Evolutionary conservation across 768 basidiomycete species (phyloP).

Genomic region (Nevesoporus exiguus): DNA sequence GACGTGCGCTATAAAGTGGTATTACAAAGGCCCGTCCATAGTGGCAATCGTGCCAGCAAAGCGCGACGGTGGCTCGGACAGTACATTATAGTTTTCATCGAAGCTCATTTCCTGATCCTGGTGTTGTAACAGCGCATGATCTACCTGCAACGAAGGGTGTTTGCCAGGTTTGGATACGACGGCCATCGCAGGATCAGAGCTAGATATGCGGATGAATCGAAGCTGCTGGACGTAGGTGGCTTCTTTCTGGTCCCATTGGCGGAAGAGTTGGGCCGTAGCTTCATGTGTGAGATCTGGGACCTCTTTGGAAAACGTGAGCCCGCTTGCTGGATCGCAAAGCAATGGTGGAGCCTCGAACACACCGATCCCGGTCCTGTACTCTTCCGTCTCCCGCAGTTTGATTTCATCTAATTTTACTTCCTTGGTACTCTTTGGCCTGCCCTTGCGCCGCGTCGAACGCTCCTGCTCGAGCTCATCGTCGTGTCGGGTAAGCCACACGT

Average conservation of each 20-base stretch:
- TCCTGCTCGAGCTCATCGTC: slow-evolving; percentile 66
- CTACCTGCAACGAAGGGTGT: slow-evolving; percentile 39
- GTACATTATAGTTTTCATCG: slow-evolving; percentile 25
- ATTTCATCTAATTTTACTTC: slow-evolving; percentile 68
- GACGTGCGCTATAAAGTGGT: slow-evolving; percentile 1
- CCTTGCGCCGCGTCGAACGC: slow-evolving; percentile 58
- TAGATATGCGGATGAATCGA: slow-evolving; percentile 74
- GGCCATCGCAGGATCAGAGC: slow-evolving; percentile 43
- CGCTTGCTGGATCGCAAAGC: neutral
- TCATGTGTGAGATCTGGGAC: slow-evolving; percentile 74
- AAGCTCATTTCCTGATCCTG: slow-evolving; percentile 29
- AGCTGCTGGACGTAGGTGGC: slow-evolving; percentile 65
- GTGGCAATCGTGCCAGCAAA: slow-evolving; percentile 38
- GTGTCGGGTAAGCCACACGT: slow-evolving; percentile 72
- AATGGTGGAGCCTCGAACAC: slow-evolving; percentile 21
- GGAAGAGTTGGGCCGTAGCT: slow-evolving; percentile 66
- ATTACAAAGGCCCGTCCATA: slow-evolving; percentile 34
- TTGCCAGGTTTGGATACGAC: slow-evolving; percentile 61
- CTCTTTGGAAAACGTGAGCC: slow-evolving; percentile 42
- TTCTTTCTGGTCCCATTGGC: slow-evolving; percentile 77
- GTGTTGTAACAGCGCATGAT: slow-evolving; percentile 2
- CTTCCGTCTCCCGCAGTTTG: slow-evolving; percentile 64
- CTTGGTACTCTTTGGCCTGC: slow-evolving; percentile 68
- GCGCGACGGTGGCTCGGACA: slow-evolving; percentile 29
- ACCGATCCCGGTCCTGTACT: slow-evolving; percentile 83